These are phyloP conservation scores for Arthrobotrys musiformis DNA, from an alignment of 2,329 filamentous ascomycete species.

Conservation along the genomic window DNA sequence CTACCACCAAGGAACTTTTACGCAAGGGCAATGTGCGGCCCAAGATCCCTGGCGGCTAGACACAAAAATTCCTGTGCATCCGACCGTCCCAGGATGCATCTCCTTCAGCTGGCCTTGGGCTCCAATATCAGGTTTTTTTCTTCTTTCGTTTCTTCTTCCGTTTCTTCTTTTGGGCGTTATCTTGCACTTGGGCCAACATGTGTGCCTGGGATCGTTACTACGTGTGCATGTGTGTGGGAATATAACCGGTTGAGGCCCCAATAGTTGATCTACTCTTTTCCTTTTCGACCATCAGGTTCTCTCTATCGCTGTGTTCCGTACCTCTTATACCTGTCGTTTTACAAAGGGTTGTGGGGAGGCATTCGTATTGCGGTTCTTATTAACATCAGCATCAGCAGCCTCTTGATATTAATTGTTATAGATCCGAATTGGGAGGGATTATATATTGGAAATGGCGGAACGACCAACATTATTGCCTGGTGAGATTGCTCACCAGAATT, in stretches of 20 bases:
- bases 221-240: conserved; percentile 4
- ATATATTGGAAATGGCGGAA: conserved; percentile 8
- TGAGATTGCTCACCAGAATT: conserved; percentile 50
- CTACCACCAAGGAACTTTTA: conserved; percentile 13
- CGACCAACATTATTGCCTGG: conserved; percentile 30
- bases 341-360: conserved; percentile 1
- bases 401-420: neutral
- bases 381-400: neutral
- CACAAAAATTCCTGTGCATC: conserved; percentile 11
- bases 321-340: neutral
- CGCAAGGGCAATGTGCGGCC: conserved; percentile 30
- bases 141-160: neutral
- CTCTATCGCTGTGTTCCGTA: conserved; percentile 7
- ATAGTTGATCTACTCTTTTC: neutral
- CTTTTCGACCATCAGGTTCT: conserved; percentile 17
- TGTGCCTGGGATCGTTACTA: neutral
- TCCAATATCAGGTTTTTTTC: neutral
- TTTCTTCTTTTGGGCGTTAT: neutral
- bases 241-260: conserved; percentile 37
- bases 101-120: conserved; percentile 20
- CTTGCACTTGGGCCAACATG: conserved; percentile 1
- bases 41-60: conserved; percentile 29
- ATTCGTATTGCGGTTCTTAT: neutral
- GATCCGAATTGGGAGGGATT: neutral
- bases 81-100: conserved; percentile 8